Conservation (phyloP, 495 filamentous ascomycete genomes). For the Diplogelasinospora grovesii region DNA sequence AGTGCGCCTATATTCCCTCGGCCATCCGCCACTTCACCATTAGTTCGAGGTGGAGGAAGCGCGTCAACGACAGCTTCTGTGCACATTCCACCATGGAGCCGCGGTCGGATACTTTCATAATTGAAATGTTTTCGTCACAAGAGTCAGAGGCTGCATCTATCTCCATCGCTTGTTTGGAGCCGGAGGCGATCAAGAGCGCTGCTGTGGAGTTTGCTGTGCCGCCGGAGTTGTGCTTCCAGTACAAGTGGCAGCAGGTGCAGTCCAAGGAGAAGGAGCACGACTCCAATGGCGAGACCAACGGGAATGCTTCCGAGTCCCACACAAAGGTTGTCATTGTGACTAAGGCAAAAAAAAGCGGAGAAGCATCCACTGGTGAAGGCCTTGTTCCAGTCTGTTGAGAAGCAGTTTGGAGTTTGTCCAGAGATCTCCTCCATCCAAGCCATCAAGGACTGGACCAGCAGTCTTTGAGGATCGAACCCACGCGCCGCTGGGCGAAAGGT, state of each 20-base stretch:
- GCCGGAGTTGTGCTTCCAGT: conserved; percentile 33
- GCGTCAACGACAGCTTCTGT: conserved; percentile 17
- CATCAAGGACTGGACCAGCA: conserved; percentile 14
- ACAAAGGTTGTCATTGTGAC: conserved; percentile 34
- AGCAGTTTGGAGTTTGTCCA: conserved; percentile 18
- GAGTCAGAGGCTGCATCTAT: conserved; percentile 18
- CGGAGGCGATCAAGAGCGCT: conserved; percentile 11
- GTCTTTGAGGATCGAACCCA: conserved; percentile 23
- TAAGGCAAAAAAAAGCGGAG: conserved; percentile 17
- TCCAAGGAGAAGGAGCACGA: conserved; percentile 5
- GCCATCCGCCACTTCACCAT: conserved; percentile 22
- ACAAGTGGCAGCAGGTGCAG: conserved; percentile 33
- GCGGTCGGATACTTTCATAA: conserved; percentile 17
- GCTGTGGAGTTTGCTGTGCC: conserved; percentile 3
- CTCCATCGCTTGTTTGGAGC: conserved; percentile 24
- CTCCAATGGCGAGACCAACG: conserved; percentile 11
- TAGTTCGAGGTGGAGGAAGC: conserved; percentile 17
- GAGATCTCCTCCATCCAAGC: conserved; percentile 21
- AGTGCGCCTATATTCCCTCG: conserved; percentile 16
- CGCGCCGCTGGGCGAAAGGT: conserved; percentile 10
- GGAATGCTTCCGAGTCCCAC: no score
- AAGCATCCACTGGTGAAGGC: conserved; percentile 31
- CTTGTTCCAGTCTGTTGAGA: conserved; percentile 24
- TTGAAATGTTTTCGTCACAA: conserved; percentile 24
- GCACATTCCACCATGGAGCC: conserved; percentile 19